phyloP scores from a whole-genome alignment of 345 rosid genomes.

The Salix dunnii region DNA sequence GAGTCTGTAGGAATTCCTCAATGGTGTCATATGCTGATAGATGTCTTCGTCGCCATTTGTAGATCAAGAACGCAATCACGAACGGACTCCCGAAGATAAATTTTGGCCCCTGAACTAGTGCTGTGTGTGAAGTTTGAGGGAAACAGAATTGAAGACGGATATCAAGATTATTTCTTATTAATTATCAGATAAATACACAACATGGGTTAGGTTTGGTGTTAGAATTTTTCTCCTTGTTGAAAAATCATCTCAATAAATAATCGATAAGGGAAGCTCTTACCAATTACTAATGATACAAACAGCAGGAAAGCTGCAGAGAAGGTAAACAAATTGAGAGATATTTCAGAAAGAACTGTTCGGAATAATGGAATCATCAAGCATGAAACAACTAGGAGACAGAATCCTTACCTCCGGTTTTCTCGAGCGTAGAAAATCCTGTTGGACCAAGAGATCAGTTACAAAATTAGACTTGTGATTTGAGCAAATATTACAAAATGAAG shows the following conservation, averaged over 20 bases:
- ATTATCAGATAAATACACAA: no score
- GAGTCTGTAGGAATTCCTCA: no score
- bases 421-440: fast-evolving
- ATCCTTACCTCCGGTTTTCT: not conserved
- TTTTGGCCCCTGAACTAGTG: not conserved
- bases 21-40: no score
- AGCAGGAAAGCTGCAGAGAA: not conserved
- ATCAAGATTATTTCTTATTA: no score
- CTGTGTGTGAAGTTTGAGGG: not conserved
- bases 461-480: not conserved
- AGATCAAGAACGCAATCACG: no score
- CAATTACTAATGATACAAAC: not conserved
- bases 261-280: not conserved
- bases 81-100: no score
- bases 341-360: no score
- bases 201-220: no score
- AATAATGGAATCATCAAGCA: not conserved
- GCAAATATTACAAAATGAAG: not conserved
- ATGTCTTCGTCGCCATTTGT: no score
- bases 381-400: not conserved
- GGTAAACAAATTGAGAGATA: not conserved
- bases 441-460: not conserved
- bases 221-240: no score
- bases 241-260: no score
- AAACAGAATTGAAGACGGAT: not conserved